A percentile compares a stretch with the other conserved stretches of the same genome.
phyloP scores from a whole-genome alignment of 2,329 filamentous ascomycete genomes.

The Leptosphaerulina australis region DNA sequence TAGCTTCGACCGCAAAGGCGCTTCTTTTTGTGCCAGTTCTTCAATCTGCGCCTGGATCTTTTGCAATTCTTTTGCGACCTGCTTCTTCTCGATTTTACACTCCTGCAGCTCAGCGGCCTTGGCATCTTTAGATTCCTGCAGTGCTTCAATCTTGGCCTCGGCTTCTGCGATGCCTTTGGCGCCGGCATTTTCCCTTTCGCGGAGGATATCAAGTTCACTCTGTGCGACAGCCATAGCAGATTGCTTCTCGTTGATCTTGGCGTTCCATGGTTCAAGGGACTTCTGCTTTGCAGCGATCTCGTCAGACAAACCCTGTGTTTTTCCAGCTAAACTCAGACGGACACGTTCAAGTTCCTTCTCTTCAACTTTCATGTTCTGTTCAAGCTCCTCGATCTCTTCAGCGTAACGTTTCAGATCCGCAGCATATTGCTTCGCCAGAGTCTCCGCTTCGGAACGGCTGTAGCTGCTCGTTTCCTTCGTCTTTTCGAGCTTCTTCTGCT shows the following conservation, averaged over 20 bases:
- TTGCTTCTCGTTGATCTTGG: constrained; percentile 95
- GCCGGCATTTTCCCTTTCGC: constrained; percentile 86
- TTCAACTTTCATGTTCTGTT: constrained; percentile 75
- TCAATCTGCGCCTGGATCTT: constrained; percentile 75
- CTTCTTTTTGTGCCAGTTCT: constrained; percentile 76
- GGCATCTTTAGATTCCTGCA: constrained; percentile 71
- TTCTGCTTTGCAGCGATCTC: constrained; percentile 92
- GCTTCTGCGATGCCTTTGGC: constrained; percentile 83
- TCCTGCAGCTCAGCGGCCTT: constrained; percentile 78
- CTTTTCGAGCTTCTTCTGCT: constrained; percentile 95
- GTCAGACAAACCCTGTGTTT: constrained; percentile 93
- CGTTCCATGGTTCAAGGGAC: constrained; percentile 92
- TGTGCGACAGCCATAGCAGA: constrained; percentile 93
- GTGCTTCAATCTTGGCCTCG: constrained; percentile 74
- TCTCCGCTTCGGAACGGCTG: constrained; percentile 73
- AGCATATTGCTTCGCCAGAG: constrained; percentile 76
- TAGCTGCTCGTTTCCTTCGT: constrained; percentile 77
- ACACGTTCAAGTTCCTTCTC: constrained; percentile 84
- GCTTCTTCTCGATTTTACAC: constrained; percentile 73
- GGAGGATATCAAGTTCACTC: constrained; percentile 89
- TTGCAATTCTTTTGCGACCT: constrained; percentile 74
- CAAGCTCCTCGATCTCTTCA: constrained; percentile 75
- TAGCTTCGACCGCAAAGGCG: constrained; percentile 79
- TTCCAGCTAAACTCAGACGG: constrained; percentile 86
- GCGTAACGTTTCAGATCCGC: constrained; percentile 79